phyloP scores from a whole-genome alignment of 495 filamentous ascomycete genomes.

The Penicillium daleae region DNA sequence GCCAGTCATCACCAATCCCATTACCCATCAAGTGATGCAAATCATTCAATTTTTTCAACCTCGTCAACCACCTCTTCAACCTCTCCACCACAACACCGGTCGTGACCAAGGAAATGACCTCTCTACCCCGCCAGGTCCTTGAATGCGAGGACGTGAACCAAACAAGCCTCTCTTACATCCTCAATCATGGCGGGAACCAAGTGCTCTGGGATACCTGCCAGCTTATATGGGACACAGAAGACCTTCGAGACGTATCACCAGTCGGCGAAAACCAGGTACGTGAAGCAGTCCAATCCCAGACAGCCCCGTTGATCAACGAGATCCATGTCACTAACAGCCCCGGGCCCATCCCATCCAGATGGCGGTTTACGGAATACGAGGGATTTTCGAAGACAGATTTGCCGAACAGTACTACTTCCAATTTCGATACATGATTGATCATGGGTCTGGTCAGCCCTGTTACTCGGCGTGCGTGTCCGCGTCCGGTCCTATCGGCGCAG shows the following conservation, averaged over 20 bases:
- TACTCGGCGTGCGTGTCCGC: too few relatives aligned
- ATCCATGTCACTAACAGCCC: not conserved
- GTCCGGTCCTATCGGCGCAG: too few relatives aligned
- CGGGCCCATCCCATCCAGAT: not conserved
- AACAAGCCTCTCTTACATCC: not conserved
- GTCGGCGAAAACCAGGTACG: not conserved
- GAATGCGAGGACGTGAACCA: not conserved
- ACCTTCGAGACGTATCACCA: not conserved
- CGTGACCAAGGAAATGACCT: too few relatives aligned
- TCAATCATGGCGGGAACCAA: not conserved
- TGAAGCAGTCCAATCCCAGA: not conserved
- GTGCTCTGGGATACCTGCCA: not conserved
- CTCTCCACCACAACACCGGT: too few relatives aligned
- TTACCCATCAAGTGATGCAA: too few relatives aligned
- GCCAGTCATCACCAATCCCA: too few relatives aligned
- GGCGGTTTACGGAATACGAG: not conserved
- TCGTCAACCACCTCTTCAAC: constrained; percentile 72
- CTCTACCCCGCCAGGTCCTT: too few relatives aligned
- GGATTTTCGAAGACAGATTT: not conserved
- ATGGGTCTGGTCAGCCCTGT: too few relatives aligned
- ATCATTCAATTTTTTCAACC: constrained; percentile 50
- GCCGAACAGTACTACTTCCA: too few relatives aligned
- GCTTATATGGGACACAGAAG: not conserved
- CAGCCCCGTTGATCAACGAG: not conserved
- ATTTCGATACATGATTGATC: too few relatives aligned